These are phyloP conservation scores for Alternaria burnsii DNA, from an alignment of 2,329 filamentous ascomycete genomes.

Conservation along the genomic window DNA sequence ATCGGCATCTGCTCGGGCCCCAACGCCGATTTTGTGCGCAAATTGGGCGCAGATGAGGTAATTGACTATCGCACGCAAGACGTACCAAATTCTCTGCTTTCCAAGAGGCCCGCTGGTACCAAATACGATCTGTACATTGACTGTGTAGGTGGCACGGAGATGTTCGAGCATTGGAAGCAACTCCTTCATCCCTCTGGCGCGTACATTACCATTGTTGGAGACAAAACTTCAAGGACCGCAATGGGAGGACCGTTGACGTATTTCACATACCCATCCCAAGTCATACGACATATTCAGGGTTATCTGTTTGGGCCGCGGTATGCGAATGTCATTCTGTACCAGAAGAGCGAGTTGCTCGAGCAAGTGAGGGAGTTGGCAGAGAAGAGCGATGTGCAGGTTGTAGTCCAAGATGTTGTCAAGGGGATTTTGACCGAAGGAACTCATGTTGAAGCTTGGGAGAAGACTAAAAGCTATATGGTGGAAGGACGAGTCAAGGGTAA, in stretches of 20 bases:
- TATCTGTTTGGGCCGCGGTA: slow-evolving; percentile 41
- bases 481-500: slow-evolving; percentile 42
- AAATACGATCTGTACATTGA: slow-evolving; percentile 59
- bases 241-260: slow-evolving; percentile 49
- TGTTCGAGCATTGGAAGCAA: slow-evolving; percentile 51
- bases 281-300: slow-evolving; percentile 33
- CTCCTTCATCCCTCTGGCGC: slow-evolving; percentile 46
- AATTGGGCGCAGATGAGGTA: slow-evolving; percentile 61
- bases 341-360: slow-evolving; percentile 36
- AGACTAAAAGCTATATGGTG: slow-evolving; percentile 34
- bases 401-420: slow-evolving; percentile 40
- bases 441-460: slow-evolving; percentile 33
- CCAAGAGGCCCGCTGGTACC: slow-evolving; percentile 40
- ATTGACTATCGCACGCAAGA: slow-evolving; percentile 47
- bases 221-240: slow-evolving; percentile 51
- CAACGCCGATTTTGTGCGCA: slow-evolving; percentile 58
- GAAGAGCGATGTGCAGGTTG: slow-evolving; percentile 29
- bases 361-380: slow-evolving; percentile 34
- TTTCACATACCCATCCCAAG: slow-evolving; percentile 40
- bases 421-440: slow-evolving; percentile 34
- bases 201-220: slow-evolving; percentile 55
- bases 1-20: slow-evolving; percentile 59
- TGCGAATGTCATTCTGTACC: slow-evolving; percentile 37
- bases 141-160: slow-evolving; percentile 58
- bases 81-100: slow-evolving; percentile 43